Evolutionary conservation across 331 rosid genomes (phyloP).

Genomic region (Quercus phellos): DNA sequence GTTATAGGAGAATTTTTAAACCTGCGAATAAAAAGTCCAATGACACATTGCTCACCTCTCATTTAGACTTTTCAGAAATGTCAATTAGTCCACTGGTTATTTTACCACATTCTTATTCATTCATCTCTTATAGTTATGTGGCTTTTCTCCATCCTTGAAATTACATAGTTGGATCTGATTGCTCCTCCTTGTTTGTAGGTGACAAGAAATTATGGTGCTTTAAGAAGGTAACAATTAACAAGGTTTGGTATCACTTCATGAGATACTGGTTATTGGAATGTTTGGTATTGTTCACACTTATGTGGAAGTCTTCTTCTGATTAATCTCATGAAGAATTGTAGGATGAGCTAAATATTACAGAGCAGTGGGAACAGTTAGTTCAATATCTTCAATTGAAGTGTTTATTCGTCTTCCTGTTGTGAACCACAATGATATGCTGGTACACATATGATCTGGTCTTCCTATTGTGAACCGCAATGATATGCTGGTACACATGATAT

Average conservation of each 20-base stretch:
- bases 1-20: not conserved
- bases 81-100: not conserved
- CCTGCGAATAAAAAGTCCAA: not conserved
- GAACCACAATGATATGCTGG: not conserved
- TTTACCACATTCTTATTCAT: not conserved
- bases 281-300: not conserved
- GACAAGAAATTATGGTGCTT: conserved; percentile 84
- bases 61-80: not conserved
- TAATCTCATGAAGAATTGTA: not conserved
- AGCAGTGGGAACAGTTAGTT: not conserved
- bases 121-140: not conserved
- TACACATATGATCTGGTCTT: not conserved
- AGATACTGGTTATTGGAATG: not conserved
- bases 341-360: not conserved
- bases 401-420: not conserved
- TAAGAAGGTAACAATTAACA: conserved; percentile 53
- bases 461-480: not conserved
- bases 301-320: not conserved
- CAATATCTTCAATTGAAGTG: not conserved
- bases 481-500: not conserved
- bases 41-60: not conserved
- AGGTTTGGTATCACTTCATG: conserved; percentile 1
- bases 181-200: conserved; percentile 42
- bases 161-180: conserved; percentile 1
- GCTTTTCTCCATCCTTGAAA: not conserved